phyloP scores from a whole-genome alignment of 2,329 filamentous ascomycete species.

The Microsporum canis region DNA sequence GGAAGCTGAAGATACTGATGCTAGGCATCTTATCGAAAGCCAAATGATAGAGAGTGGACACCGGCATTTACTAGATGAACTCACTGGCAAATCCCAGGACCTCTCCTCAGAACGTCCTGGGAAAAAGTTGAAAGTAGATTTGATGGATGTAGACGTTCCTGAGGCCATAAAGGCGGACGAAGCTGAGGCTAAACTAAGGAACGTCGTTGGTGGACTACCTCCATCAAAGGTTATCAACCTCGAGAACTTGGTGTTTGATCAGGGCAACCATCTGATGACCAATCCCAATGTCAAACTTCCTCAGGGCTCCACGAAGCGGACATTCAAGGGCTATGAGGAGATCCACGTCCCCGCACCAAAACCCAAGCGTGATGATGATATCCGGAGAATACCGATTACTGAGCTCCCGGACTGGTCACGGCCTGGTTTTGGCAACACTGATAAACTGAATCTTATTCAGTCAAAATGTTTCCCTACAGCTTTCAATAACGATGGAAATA shows the following conservation, averaged over 20 bases:
- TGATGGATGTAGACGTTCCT: slow-evolving; percentile 79
- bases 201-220: slow-evolving; percentile 71
- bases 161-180: slow-evolving; percentile 45
- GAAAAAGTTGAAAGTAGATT: slow-evolving; percentile 70
- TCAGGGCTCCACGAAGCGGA: slow-evolving; percentile 86
- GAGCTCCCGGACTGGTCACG: slow-evolving; percentile 90
- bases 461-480: slow-evolving; percentile 85
- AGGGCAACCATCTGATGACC: slow-evolving; percentile 99
- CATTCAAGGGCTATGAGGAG: slow-evolving; percentile 97
- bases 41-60: slow-evolving; percentile 87
- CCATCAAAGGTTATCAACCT: slow-evolving; percentile 83
- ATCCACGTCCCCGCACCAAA: slow-evolving; percentile 94
- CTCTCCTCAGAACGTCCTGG: slow-evolving; percentile 50
- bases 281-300: slow-evolving; percentile 90
- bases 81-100: slow-evolving; percentile 57
- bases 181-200: slow-evolving; percentile 44
- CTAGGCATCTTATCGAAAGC: slow-evolving; percentile 65
- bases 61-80: slow-evolving; percentile 74
- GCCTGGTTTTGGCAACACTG: slow-evolving; percentile 70
- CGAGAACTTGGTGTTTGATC: slow-evolving; percentile 92
- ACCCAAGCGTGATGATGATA: slow-evolving; percentile 67
- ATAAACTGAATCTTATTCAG: slow-evolving; percentile 88
- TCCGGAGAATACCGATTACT: slow-evolving; percentile 67
- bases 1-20: slow-evolving; percentile 63
- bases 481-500: slow-evolving; percentile 89